phyloP scores from a whole-genome alignment of 1,139 yeast genomes.

The Arxiozyma telluris region DNA sequence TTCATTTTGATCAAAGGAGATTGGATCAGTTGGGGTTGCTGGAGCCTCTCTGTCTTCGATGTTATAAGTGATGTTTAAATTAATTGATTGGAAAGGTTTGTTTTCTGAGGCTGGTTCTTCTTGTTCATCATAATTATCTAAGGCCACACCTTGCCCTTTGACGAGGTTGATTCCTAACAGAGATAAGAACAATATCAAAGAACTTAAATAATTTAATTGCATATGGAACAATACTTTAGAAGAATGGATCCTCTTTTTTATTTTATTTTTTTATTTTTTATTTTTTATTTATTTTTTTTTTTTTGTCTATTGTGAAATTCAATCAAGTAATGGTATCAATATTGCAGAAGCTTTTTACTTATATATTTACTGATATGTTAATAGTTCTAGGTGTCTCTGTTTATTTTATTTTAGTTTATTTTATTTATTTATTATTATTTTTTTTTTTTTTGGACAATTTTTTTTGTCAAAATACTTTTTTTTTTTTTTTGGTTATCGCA shows the following conservation, averaged over 20 bases:
- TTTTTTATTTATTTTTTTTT: too few species aligned
- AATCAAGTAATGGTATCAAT: too few species aligned
- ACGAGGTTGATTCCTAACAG: not conserved
- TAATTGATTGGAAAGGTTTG: slow-evolving; percentile 18
- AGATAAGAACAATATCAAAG: not conserved
- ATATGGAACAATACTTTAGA: too few species aligned
- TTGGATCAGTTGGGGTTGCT: not conserved
- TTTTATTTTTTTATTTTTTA: too few species aligned
- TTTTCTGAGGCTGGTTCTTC: not conserved
- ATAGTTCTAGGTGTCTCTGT: too few species aligned
- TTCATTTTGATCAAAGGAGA: slow-evolving; percentile 2
- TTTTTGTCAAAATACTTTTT: not conserved
- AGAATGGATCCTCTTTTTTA: not conserved
- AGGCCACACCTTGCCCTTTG: not conserved
- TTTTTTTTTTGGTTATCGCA: too few species aligned
- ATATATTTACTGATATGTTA: not conserved
- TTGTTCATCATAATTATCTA: not conserved
- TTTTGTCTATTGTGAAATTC: too few species aligned
- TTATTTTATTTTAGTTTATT: too few species aligned
- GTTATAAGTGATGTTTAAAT: slow-evolving; percentile 36
- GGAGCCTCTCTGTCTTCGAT: slow-evolving; percentile 26
- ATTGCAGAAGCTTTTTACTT: too few species aligned
- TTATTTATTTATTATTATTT: too few species aligned
- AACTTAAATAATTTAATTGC: not conserved
- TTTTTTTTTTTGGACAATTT: too few species aligned